Conservation (phyloP, 371 early-diverging fungal species). For the Cokeromyces recurvatus region DNA sequence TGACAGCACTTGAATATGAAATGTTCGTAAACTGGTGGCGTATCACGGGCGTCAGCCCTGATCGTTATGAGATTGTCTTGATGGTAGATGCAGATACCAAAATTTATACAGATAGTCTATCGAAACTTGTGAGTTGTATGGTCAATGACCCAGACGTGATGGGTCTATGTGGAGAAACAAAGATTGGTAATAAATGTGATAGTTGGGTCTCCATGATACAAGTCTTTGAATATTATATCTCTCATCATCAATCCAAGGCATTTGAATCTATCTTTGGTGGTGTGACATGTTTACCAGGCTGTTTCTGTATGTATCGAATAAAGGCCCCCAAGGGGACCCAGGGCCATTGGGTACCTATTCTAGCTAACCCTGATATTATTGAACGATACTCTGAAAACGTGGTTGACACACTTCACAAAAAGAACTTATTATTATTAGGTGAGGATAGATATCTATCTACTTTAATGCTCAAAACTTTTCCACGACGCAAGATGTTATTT, state of each 20-base stretch:
- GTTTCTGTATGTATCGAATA: conserved; percentile 94
- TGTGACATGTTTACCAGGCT: conserved; percentile 96
- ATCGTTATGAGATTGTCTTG: conserved; percentile 81
- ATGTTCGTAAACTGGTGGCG: conserved; percentile 86
- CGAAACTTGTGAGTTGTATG: conserved; percentile 71
- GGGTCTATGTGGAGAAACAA: conserved; percentile 86
- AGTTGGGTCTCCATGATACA: conserved; percentile 93
- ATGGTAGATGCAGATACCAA: conserved; percentile 98
- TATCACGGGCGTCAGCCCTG: conserved; percentile 77
- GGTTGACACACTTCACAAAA: conserved; percentile 92
- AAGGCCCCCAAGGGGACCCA: conserved; percentile 73
- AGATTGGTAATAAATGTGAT: conserved; percentile 78
- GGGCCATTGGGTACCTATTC: conserved; percentile 68
- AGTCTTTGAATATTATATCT: conserved; percentile 56
- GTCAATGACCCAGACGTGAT: conserved; percentile 71
- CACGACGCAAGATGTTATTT: conserved; percentile 87
- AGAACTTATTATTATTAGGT: conserved; percentile 91
- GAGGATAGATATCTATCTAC: conserved; percentile 97
- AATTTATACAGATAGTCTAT: conserved; percentile 72
- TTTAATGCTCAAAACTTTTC: conserved; percentile 90
- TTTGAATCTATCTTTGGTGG: conserved; percentile 97
- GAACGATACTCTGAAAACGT: conserved; percentile 87
- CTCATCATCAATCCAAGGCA: conserved; percentile 91
- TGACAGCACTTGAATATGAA: conserved; percentile 95
- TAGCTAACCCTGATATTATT: conserved; percentile 86